phyloP scores from a whole-genome alignment of 2,329 filamentous ascomycete species.

The Aspergillus sp. region DNA sequence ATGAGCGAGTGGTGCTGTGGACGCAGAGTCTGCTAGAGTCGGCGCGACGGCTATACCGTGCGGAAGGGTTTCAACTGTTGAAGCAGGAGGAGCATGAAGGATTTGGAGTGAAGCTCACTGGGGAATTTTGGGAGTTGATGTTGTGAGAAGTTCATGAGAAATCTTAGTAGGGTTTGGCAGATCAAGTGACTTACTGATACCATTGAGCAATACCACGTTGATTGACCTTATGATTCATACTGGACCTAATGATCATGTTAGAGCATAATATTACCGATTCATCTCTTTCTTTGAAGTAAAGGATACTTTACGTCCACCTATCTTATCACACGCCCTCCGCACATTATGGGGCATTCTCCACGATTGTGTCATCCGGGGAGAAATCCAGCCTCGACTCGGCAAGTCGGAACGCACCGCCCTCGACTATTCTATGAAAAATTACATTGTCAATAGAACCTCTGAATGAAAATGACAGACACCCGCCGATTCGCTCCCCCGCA shows the following conservation, averaged over 20 bases:
- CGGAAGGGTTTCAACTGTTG: constrained; percentile 20
- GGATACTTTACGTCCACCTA: too few relatives aligned
- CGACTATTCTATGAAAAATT: not conserved
- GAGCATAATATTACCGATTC: too few relatives aligned
- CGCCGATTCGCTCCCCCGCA: constrained; percentile 5
- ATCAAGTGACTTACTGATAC: too few relatives aligned
- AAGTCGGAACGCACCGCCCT: not conserved
- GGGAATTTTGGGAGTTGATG: constrained; percentile 24
- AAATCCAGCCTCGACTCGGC: not conserved
- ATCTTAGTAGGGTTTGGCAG: too few relatives aligned
- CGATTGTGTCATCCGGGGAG: too few relatives aligned
- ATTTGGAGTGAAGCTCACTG: constrained; percentile 17
- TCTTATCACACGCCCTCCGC: too few relatives aligned
- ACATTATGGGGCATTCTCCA: too few relatives aligned
- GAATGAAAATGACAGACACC: not conserved
- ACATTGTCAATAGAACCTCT: not conserved
- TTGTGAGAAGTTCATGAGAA: not conserved
- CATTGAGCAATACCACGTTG: too few relatives aligned
- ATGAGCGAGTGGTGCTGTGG: constrained; percentile 21
- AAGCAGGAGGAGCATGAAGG: constrained; percentile 17
- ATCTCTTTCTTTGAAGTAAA: too few relatives aligned
- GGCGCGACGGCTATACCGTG: constrained; percentile 20
- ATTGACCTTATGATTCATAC: too few relatives aligned
- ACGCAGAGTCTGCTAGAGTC: constrained; percentile 20
- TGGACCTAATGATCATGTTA: too few relatives aligned